Percentiles rank a stretch among this genome's conserved stretches.
phyloP scores from a whole-genome alignment of 192 early-diverging fungal species.

The Backusella tuberculispora region DNA sequence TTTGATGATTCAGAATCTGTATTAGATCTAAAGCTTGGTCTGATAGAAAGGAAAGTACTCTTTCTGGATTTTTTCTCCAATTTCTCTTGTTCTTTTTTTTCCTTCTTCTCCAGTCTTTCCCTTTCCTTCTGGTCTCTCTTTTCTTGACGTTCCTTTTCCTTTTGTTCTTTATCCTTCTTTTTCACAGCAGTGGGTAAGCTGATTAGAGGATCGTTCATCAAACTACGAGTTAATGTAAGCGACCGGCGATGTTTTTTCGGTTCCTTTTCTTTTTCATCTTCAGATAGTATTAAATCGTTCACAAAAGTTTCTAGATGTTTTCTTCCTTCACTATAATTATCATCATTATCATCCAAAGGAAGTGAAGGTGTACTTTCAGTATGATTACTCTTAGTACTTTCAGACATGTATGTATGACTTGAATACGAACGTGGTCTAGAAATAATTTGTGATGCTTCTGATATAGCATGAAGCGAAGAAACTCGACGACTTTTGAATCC shows the following conservation, averaged over 20 bases:
- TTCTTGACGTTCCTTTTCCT: background rate
- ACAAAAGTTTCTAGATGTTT: background rate
- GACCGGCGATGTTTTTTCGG: background rate
- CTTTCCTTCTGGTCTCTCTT: background rate
- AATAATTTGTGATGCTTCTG: background rate
- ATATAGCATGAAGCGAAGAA: background rate
- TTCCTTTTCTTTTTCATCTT: slow-evolving; percentile 9
- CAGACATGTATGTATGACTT: background rate
- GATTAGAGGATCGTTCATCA: slow-evolving; percentile 18
- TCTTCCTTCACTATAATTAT: background rate
- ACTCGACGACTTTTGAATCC: background rate
- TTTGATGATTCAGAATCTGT: background rate
- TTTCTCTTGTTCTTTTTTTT: background rate
- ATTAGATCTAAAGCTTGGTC: background rate
- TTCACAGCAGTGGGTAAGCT: background rate
- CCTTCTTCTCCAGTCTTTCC: background rate
- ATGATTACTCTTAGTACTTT: background rate
- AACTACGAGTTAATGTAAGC: background rate
- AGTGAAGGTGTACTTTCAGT: background rate
- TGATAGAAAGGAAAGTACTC: slow-evolving; percentile 9
- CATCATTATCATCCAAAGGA: background rate
- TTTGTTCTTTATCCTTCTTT: slow-evolving; percentile 13
- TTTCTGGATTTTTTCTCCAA: background rate
- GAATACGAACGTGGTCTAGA: slow-evolving; percentile 2
- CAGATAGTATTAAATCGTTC: background rate